phyloP scores from a whole-genome alignment of 805 yeast genomes.

The Pichia sporocuriosa region DNA sequence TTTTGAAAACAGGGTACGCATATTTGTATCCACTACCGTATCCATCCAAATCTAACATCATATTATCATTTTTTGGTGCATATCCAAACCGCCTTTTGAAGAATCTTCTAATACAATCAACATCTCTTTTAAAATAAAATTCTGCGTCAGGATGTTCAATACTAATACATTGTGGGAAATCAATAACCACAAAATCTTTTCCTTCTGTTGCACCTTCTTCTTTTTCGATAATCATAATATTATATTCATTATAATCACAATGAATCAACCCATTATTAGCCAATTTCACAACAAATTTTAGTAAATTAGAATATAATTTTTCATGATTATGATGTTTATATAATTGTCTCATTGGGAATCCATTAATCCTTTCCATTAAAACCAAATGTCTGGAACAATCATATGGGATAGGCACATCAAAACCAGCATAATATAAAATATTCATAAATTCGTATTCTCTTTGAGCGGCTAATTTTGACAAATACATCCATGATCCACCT shows the following conservation, averaged over 20 bases:
- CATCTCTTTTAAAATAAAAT: constrained; percentile 84
- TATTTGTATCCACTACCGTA: constrained; percentile 73
- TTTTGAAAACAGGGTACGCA: constrained; percentile 69
- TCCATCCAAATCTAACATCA: constrained; percentile 74
- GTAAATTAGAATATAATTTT: constrained; percentile 72
- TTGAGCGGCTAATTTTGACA: constrained; percentile 84
- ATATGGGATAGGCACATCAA: constrained; percentile 80
- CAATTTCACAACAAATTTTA: constrained; percentile 77
- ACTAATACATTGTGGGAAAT: constrained; percentile 97
- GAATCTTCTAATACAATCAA: constrained; percentile 79
- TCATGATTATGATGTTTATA: constrained; percentile 63
- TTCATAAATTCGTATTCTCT: constrained; percentile 89
- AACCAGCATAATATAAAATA: constrained; percentile 65
- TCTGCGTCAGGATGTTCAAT: constrained; percentile 87
- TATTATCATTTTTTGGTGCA: constrained; percentile 55
- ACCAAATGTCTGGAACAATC: constrained; percentile 90
- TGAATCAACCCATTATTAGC: constrained; percentile 90
- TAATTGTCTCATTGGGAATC: constrained; percentile 84
- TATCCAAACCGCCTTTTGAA: constrained; percentile 75
- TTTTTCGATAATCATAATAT: constrained; percentile 64
- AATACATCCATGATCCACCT: constrained; percentile 85
- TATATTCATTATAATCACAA: constrained; percentile 96
- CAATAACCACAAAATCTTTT: constrained; percentile 81
- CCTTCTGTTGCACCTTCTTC: constrained; percentile 49
- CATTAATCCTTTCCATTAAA: constrained; percentile 84